Evolutionary conservation across 140 eudicot genomes (phyloP).

Genomic region (Cichorium intybus): DNA sequence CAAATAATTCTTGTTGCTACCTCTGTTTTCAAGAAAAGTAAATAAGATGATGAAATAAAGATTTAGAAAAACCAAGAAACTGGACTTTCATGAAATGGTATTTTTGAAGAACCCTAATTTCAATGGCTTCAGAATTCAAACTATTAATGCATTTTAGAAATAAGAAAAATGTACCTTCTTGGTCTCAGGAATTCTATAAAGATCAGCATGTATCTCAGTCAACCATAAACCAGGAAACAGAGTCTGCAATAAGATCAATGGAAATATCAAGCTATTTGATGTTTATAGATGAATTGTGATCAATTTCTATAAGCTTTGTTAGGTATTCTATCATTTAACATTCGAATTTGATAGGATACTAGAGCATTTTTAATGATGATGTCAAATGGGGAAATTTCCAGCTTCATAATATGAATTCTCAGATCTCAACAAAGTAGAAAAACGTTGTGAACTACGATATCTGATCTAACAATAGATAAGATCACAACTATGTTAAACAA

Average conservation of each 20-base stretch:
- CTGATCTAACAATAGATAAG: constrained; percentile 19
- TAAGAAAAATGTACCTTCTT: constrained; percentile 40
- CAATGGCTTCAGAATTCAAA: not conserved
- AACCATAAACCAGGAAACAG: constrained; percentile 77
- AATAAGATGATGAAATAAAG: not conserved
- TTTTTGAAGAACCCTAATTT: not conserved
- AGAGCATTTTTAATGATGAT: not conserved
- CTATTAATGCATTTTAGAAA: not conserved
- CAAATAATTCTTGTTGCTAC: not conserved
- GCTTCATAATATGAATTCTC: constrained; percentile 2
- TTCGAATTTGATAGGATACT: not conserved
- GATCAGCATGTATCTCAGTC: constrained; percentile 72
- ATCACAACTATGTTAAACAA: constrained; percentile 10
- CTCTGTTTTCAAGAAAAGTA: constrained; percentile 18
- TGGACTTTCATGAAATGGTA: not conserved
- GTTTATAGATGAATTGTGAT: not conserved
- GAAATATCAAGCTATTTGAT: constrained; percentile 8
- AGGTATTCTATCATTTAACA: not conserved
- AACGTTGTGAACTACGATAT: not conserved
- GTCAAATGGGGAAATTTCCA: not conserved
- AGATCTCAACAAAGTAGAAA: not conserved
- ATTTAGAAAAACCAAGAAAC: constrained; percentile 13
- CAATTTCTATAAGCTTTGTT: not conserved
- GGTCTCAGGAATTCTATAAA: constrained; percentile 63
- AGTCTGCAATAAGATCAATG: constrained; percentile 43